Evolutionary conservation across 805 yeast genomes (phyloP).

Genomic region (Metschnikowia lachancei): DNA sequence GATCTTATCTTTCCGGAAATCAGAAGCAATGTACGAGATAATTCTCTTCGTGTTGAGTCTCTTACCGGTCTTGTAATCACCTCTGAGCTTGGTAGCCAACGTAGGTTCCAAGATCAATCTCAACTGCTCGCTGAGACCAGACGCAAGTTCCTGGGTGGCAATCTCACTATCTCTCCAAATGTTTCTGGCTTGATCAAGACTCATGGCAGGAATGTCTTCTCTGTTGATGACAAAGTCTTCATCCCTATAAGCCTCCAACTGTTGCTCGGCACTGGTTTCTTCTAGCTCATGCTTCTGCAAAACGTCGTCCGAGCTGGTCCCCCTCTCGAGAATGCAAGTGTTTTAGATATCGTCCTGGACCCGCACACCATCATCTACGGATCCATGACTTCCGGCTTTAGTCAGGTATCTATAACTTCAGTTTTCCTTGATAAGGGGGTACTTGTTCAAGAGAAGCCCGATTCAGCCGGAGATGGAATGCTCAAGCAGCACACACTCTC

Average conservation of each 20-base stretch:
- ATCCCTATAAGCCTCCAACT: slow-evolving; percentile 9
- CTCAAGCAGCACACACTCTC: too few species aligned
- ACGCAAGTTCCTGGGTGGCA: slow-evolving; percentile 83
- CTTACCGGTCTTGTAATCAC: slow-evolving; percentile 97
- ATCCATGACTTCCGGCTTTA: too few species aligned
- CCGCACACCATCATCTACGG: too few species aligned
- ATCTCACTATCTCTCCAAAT: slow-evolving; percentile 82
- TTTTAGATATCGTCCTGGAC: too few species aligned
- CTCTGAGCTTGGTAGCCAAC: slow-evolving; percentile 87
- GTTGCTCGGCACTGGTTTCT: slow-evolving; percentile 14
- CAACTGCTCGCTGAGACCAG: slow-evolving; percentile 87
- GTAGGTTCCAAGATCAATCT: slow-evolving; percentile 94
- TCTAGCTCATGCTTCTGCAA: slow-evolving; percentile 20
- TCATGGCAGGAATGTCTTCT: slow-evolving; percentile 46
- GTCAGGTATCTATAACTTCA: too few species aligned
- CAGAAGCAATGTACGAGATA: slow-evolving; percentile 96
- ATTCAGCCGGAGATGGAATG: too few species aligned
- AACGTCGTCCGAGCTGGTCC: slow-evolving; percentile 15
- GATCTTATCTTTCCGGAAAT: slow-evolving; percentile 94
- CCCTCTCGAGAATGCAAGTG: too few species aligned
- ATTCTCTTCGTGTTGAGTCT: slow-evolving; percentile 95
- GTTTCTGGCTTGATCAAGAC: slow-evolving; percentile 63
- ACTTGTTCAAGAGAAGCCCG: too few species aligned
- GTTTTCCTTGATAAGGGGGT: too few species aligned
- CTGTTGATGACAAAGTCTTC: slow-evolving; percentile 23